Evolutionary conservation across 345 rosid genomes (phyloP).

Genomic region (Pseudoturritis turrita): DNA sequence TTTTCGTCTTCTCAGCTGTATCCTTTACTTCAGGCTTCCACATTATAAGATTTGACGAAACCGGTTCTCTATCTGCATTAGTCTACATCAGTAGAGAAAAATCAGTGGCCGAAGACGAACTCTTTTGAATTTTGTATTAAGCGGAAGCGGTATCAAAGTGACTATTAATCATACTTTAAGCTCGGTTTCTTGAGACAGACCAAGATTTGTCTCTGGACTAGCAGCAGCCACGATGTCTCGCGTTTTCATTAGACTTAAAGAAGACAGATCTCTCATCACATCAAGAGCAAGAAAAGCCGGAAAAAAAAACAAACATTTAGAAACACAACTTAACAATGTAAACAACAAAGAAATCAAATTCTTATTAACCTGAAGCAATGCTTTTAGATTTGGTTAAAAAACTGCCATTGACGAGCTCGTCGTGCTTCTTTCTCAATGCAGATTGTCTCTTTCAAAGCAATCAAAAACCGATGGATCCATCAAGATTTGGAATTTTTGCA

Average conservation of each 20-base stretch:
- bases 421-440: slow-evolving; percentile 68
- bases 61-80: not conserved
- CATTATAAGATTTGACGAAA: slow-evolving; percentile 9
- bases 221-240: slow-evolving; percentile 5
- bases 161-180: slow-evolving; percentile 13
- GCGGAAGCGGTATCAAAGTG: slow-evolving; percentile 1
- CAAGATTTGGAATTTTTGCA: not conserved
- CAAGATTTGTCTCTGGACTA: slow-evolving; percentile 19
- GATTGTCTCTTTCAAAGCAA: slow-evolving; percentile 64
- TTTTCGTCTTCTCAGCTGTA: slow-evolving; percentile 18
- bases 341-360: not conserved
- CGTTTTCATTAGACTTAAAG: slow-evolving; percentile 38
- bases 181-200: slow-evolving; percentile 18
- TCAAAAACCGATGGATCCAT: not conserved
- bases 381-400: slow-evolving; percentile 28
- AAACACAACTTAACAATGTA: slow-evolving; percentile 9
- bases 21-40: slow-evolving; percentile 22
- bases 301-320: slow-evolving; percentile 14
- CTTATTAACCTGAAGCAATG: slow-evolving; percentile 49
- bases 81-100: slow-evolving; percentile 1
- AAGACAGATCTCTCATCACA: slow-evolving; percentile 36
- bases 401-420: slow-evolving; percentile 37
- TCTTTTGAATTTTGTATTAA: not conserved
- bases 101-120: not conserved
- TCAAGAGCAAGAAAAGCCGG: slow-evolving; percentile 22